Percentiles rank a stretch among this genome's conserved stretches.
phyloP scores from a whole-genome alignment of 805 yeast species.

The Starmerella floris region DNA sequence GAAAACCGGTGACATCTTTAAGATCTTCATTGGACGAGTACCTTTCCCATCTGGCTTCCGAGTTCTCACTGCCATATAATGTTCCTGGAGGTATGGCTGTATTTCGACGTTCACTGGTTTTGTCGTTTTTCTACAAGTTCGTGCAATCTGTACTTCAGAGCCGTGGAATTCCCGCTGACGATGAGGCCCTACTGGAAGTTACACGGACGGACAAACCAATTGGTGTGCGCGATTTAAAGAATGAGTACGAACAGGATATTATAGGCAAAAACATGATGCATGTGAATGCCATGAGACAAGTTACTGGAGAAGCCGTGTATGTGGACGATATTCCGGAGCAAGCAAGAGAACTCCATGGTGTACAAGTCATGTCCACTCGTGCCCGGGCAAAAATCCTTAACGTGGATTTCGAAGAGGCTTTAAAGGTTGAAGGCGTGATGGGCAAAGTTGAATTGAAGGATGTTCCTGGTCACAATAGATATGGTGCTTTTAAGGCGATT shows the following conservation, averaged over 20 bases:
- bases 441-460: slow-evolving; percentile 34
- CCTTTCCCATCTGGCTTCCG: slow-evolving; percentile 26
- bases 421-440: slow-evolving; percentile 32
- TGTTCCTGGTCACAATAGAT: slow-evolving; percentile 29
- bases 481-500: slow-evolving; percentile 31
- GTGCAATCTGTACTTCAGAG: slow-evolving; percentile 26
- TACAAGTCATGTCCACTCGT: slow-evolving; percentile 33
- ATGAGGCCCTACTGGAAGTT: slow-evolving; percentile 28
- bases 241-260: slow-evolving; percentile 29
- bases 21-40: not conserved
- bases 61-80: slow-evolving; percentile 31
- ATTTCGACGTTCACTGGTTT: slow-evolving; percentile 33
- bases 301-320: slow-evolving; percentile 37
- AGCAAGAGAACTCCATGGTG: slow-evolving; percentile 33
- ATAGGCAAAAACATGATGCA: slow-evolving; percentile 35
- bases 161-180: slow-evolving; percentile 13
- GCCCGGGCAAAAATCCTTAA: slow-evolving; percentile 34
- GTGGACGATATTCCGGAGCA: slow-evolving; percentile 35
- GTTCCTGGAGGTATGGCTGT: slow-evolving; percentile 42
- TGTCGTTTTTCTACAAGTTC: slow-evolving; percentile 37
- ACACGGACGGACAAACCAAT: slow-evolving; percentile 26
- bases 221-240: slow-evolving; percentile 32
- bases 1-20: slow-evolving; percentile 16
- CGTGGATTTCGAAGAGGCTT: slow-evolving; percentile 31
- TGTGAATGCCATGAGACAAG: slow-evolving; percentile 36